Conservation (phyloP, 768 basidiomycete genomes). For the Tylopilus plumbeoviolaceoides region DNA sequence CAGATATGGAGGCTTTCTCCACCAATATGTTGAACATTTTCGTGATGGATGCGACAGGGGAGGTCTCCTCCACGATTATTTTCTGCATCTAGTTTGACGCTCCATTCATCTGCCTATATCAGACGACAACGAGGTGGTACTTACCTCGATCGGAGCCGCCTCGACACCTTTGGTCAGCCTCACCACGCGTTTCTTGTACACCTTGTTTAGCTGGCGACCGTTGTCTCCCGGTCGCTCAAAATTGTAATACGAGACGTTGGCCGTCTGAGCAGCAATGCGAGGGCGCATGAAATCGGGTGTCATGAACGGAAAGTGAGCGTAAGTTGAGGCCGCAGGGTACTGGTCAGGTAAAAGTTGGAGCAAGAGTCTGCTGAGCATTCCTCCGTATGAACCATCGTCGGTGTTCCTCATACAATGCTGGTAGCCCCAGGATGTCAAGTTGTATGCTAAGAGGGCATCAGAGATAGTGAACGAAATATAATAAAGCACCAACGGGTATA, state of each 20-base stretch:
- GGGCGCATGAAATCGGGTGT: slow-evolving; percentile 42
- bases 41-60: slow-evolving; percentile 8
- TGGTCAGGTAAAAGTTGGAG: slow-evolving; percentile 67
- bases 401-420: slow-evolving; percentile 62
- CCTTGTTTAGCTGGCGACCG: background rate
- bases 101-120: background rate
- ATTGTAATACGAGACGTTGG: slow-evolving; percentile 43
- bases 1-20: slow-evolving; percentile 10
- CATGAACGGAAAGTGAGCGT: slow-evolving; percentile 81
- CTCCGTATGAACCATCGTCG: slow-evolving; percentile 70
- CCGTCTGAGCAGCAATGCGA: slow-evolving; percentile 41
- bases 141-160: slow-evolving; percentile 8
- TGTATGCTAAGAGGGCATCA: slow-evolving; percentile 47
- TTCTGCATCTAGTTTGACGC: slow-evolving; percentile 8
- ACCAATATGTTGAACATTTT: slow-evolving; percentile 8
- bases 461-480: background rate
- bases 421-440: slow-evolving; percentile 78
- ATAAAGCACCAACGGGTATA: slow-evolving; percentile 57
- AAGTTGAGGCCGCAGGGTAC: slow-evolving; percentile 60
- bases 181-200: slow-evolving; percentile 17
- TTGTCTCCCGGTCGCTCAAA: slow-evolving; percentile 49
- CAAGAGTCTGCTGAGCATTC: slow-evolving; percentile 68
- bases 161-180: slow-evolving; percentile 13
- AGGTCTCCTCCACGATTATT: slow-evolving; percentile 13
- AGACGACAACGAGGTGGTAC: background rate